Conservation (phyloP, 805 yeast genomes). For the Lachancea lanzarotensis region DNA sequence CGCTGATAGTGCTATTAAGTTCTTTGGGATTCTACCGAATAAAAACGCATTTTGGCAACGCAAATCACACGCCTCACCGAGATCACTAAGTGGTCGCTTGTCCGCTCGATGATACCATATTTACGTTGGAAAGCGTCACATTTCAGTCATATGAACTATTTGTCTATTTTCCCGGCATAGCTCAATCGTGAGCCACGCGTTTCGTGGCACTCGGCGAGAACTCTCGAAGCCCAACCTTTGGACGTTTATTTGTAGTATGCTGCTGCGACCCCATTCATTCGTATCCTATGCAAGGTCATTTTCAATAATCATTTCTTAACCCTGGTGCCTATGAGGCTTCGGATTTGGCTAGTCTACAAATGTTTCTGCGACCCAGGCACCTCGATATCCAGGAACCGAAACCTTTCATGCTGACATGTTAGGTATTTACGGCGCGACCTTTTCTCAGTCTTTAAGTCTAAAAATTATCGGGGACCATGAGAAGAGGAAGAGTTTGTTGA, state of each 20-base stretch:
- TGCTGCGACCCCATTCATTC: conserved; percentile 33
- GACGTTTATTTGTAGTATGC: conserved; percentile 33
- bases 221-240: conserved; percentile 33
- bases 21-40: no score
- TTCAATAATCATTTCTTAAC: conserved; percentile 50
- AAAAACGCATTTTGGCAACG: no score
- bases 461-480: no score
- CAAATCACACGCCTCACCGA: no score
- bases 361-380: conserved; percentile 56
- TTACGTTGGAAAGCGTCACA: no score
- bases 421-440: conserved; percentile 36
- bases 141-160: no score
- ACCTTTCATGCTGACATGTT: conserved; percentile 45
- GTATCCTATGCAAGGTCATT: conserved; percentile 32
- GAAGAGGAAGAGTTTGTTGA: no score
- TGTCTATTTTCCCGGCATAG: no score
- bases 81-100: no score
- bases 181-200: conserved; percentile 34
- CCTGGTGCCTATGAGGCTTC: conserved; percentile 64
- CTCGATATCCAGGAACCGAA: conserved; percentile 51
- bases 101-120: no score
- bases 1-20: conserved; percentile 35
- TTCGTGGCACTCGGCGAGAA: conserved; percentile 39
- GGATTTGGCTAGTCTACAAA: conserved; percentile 67
- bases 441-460: no score